These are phyloP conservation scores for Cladosporium sp. DNA, from an alignment of 2,329 filamentous ascomycete genomes.

Conservation along the genomic window DNA sequence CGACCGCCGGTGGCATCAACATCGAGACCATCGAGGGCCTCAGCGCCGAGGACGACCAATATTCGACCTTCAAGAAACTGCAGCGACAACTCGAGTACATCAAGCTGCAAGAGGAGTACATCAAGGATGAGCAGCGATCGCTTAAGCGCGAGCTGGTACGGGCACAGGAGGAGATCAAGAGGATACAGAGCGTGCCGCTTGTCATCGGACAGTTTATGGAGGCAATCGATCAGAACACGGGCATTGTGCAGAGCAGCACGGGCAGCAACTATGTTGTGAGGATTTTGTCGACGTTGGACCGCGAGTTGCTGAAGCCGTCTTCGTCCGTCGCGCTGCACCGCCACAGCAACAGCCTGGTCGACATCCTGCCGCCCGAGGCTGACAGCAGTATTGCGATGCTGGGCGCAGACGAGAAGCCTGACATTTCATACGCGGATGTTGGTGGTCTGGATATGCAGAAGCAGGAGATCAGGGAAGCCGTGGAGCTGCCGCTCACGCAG, in stretches of 20 bases:
- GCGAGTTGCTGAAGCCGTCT: slow-evolving; percentile 94
- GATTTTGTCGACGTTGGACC: slow-evolving; percentile 95
- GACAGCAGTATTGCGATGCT: slow-evolving; percentile 99
- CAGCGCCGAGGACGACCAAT: slow-evolving; percentile 78
- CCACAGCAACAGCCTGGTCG: slow-evolving; percentile 96
- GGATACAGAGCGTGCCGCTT: slow-evolving; percentile 94
- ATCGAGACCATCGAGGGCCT: slow-evolving; percentile 63
- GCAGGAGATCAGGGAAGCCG: slow-evolving; percentile 96
- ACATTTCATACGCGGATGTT: slow-evolving; percentile 96
- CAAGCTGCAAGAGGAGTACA: slow-evolving; percentile 98
- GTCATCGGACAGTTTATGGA: slow-evolving; percentile 99
- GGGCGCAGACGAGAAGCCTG: slow-evolving; percentile 91
- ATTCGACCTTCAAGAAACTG: slow-evolving; percentile 90
- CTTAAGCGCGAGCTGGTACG: slow-evolving; percentile 94
- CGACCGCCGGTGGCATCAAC: slow-evolving; percentile 82
- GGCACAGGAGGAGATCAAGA: slow-evolving; percentile 98
- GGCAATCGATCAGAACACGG: slow-evolving; percentile 98
- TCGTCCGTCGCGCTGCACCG: slow-evolving; percentile 96
- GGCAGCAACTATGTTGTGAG: slow-evolving; percentile 98
- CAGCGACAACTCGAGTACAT: slow-evolving; percentile 96
- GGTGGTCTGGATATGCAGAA: slow-evolving; percentile 99
- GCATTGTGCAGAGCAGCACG: slow-evolving; percentile 96
- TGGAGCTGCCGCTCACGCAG: slow-evolving; percentile 92
- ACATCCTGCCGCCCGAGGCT: slow-evolving; percentile 96
- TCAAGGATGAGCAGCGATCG: slow-evolving; percentile 99